These are phyloP conservation scores for Xylariaceae sp. DNA, from an alignment of 2,329 filamentous ascomycete genomes.

Conservation along the genomic window DNA sequence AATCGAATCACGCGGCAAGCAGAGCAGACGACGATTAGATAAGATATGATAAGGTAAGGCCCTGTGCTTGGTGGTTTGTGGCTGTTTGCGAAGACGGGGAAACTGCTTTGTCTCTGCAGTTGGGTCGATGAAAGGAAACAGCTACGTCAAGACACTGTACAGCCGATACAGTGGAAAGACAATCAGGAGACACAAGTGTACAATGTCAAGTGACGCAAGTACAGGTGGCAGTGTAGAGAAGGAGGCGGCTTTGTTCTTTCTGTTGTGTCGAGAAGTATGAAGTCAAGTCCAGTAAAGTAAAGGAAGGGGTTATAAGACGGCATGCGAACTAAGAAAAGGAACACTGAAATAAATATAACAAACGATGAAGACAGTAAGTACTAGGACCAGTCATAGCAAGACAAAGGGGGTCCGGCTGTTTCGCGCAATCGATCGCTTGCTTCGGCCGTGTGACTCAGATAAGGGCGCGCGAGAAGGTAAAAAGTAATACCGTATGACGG, in stretches of 20 bases:
- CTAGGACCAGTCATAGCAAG: slow-evolving; percentile 11
- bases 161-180: not conserved
- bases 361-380: not conserved
- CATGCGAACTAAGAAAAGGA: not conserved
- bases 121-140: slow-evolving; percentile 27
- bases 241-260: slow-evolving; percentile 14
- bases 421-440: slow-evolving; percentile 16
- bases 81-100: slow-evolving; percentile 29
- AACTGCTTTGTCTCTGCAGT: slow-evolving; percentile 27
- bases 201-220: slow-evolving; percentile 35
- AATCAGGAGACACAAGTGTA: slow-evolving; percentile 10
- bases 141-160: slow-evolving; percentile 2
- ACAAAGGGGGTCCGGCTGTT: slow-evolving; percentile 28
- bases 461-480: slow-evolving; percentile 24
- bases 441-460: slow-evolving; percentile 42
- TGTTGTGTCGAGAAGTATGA: not conserved
- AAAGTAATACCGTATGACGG: slow-evolving; percentile 24
- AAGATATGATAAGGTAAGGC: slow-evolving; percentile 29
- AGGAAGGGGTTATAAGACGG: no score
- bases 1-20: slow-evolving; percentile 34
- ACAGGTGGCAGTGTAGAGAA: not conserved
- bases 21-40: slow-evolving; percentile 36
- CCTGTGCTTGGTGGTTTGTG: slow-evolving; percentile 31
- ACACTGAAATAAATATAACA: not conserved
- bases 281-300: no score